Percentiles rank a stretch among this genome's conserved stretches.
phyloP scores from a whole-genome alignment of 2,329 filamentous ascomycete species.

The Fusarium coicis region DNA sequence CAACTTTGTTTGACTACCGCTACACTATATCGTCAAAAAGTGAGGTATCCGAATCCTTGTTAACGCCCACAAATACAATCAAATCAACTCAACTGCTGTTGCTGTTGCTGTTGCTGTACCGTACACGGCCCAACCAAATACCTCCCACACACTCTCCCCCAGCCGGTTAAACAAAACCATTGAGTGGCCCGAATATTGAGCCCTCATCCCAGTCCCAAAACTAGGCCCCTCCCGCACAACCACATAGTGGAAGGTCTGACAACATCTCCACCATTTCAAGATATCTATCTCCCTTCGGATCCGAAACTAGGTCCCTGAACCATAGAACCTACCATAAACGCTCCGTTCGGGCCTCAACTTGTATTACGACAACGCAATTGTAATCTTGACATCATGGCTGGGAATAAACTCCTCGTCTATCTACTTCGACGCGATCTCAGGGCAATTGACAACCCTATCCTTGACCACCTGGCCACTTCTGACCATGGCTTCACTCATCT shows the following conservation, averaged over 20 bases:
- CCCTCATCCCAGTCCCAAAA: slow-evolving; percentile 4
- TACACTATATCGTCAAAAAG: not conserved
- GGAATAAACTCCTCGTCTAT: slow-evolving; percentile 71
- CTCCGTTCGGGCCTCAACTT: not conserved
- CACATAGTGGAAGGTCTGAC: slow-evolving; percentile 12
- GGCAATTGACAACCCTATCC: slow-evolving; percentile 77
- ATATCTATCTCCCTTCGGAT: slow-evolving; percentile 1
- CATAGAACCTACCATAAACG: not conserved
- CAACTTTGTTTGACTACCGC: not conserved
- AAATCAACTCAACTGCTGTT: not conserved
- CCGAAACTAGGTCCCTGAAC: not conserved
- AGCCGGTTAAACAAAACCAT: not conserved
- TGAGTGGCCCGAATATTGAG: slow-evolving; percentile 2
- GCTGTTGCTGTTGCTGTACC: not conserved
- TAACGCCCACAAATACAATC: slow-evolving; percentile 12
- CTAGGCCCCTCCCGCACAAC: slow-evolving; percentile 12
- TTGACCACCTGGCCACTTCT: slow-evolving; percentile 66
- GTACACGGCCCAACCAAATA: slow-evolving; percentile 6
- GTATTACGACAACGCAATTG: not conserved
- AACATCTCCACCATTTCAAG: slow-evolving; percentile 2
- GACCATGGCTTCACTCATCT: slow-evolving; percentile 73
- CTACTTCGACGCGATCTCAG: slow-evolving; percentile 79
- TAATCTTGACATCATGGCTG: slow-evolving; percentile 44
- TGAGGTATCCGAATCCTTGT: slow-evolving; percentile 6
- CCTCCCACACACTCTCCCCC: not conserved